A percentile compares a stretch with the other conserved stretches of the same genome.
Evolutionary conservation across 257 asterid species (phyloP).

Genomic region (Solanum sejunctum): DNA sequence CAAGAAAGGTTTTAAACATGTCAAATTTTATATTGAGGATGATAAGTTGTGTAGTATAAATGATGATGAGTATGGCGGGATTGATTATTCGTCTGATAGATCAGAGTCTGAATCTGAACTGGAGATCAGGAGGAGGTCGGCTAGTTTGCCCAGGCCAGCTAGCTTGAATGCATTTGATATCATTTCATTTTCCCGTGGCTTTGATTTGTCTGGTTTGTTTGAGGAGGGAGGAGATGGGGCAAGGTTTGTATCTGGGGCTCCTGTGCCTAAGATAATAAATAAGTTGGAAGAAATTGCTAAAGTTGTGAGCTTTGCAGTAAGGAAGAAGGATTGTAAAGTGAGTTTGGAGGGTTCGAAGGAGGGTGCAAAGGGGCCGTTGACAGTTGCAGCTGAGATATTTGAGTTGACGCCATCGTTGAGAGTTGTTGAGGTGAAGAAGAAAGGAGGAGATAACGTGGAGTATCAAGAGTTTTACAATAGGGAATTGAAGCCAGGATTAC

Average conservation of each 20-base stretch:
- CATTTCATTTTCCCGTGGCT: slow-evolving; percentile 79
- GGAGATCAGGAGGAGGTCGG: slow-evolving; percentile 33
- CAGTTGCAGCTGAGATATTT: slow-evolving; percentile 85
- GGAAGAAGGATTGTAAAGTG: slow-evolving; percentile 86
- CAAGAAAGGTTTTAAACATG: slow-evolving; percentile 47
- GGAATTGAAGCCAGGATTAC: slow-evolving; percentile 68
- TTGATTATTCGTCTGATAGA: slow-evolving; percentile 36
- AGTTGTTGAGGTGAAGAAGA: slow-evolving; percentile 83
- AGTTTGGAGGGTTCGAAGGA: slow-evolving; percentile 72
- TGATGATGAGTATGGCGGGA: slow-evolving; percentile 14
- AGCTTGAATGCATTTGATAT: slow-evolving; percentile 91
- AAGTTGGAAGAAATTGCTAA: slow-evolving; percentile 88
- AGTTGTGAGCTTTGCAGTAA: slow-evolving; percentile 72
- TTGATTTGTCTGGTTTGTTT: slow-evolving; percentile 78
- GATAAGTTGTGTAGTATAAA: slow-evolving; percentile 54
- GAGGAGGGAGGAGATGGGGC: slow-evolving; percentile 71
- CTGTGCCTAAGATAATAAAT: slow-evolving; percentile 54
- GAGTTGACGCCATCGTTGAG: slow-evolving; percentile 78
- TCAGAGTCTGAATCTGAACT: slow-evolving; percentile 64
- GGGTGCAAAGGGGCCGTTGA: slow-evolving; percentile 87
- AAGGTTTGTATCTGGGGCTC: slow-evolving; percentile 70
- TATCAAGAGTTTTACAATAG: slow-evolving; percentile 62
- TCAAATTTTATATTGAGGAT: slow-evolving; percentile 75
- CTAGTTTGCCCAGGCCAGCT: slow-evolving; percentile 60
- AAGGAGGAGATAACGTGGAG: slow-evolving; percentile 69